These are phyloP conservation scores for Capsella rubella DNA, from an alignment of 441 rosid species.

Conservation along the genomic window DNA sequence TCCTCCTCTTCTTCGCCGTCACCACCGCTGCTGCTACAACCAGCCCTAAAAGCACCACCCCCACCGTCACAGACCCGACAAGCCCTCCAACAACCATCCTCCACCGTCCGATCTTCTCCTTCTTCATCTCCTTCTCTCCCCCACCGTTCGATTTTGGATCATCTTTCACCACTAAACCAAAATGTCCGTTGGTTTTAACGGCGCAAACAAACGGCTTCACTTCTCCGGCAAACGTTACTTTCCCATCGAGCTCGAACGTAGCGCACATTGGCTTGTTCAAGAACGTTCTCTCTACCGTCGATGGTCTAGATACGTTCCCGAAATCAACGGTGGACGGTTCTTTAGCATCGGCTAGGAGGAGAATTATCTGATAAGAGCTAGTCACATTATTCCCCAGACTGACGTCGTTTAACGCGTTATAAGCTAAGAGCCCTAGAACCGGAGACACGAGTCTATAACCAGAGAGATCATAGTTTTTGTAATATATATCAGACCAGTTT, in stretches of 20 bases:
- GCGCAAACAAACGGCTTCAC: constrained; percentile 62
- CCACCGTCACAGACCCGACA: constrained; percentile 68
- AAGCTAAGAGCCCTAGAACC: constrained; percentile 79
- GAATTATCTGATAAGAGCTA: constrained; percentile 65
- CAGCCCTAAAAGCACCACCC: constrained; percentile 65
- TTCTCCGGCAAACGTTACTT: constrained; percentile 57
- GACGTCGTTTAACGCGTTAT: constrained; percentile 56
- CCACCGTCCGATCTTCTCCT: constrained; percentile 71
- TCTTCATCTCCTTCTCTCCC: constrained; percentile 33
- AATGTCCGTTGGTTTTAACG: constrained; percentile 79
- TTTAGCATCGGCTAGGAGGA: constrained; percentile 47
- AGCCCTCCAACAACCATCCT: constrained; percentile 78
- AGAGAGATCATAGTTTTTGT: constrained; percentile 70
- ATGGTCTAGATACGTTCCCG: constrained; percentile 43
- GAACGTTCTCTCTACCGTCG: constrained; percentile 33
- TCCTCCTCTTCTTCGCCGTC: constrained; percentile 79
- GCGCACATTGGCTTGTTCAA: constrained; percentile 69
- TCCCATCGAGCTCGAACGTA: constrained; percentile 68
- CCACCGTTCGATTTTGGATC: constrained; percentile 34
- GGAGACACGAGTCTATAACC: constrained; percentile 84
- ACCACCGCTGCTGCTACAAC: constrained; percentile 72
- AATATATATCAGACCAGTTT: constrained; percentile 79
- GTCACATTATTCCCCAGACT: constrained; percentile 43
- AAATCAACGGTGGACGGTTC: constrained; percentile 75
- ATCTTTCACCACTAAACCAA: constrained; percentile 63